Percentiles rank a stretch among this genome's conserved stretches.
phyloP scores from a whole-genome alignment of 768 basidiomycete genomes.

The Zangia roseola region DNA sequence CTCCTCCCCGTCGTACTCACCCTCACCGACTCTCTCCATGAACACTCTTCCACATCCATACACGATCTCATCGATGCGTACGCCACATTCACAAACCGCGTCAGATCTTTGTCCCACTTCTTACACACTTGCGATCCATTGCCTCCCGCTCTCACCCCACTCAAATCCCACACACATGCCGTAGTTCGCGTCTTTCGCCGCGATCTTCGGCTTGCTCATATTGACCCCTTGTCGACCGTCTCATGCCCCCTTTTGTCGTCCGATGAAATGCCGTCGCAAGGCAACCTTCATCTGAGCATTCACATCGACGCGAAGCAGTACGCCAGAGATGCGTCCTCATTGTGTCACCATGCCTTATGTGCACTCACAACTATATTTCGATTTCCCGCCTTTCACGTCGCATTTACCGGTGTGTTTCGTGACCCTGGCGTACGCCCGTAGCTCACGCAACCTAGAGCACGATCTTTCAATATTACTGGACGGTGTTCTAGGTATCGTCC shows the following conservation, averaged over 20 bases:
- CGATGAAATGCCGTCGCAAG: constrained; percentile 4
- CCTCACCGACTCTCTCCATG: constrained; percentile 45
- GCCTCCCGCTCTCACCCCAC: constrained; percentile 24
- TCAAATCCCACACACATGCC: constrained; percentile 33
- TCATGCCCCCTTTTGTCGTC: constrained; percentile 3
- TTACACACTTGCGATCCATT: constrained; percentile 1
- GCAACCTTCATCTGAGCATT: constrained; percentile 6
- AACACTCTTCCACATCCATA: constrained; percentile 37
- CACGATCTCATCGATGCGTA: constrained; percentile 68
- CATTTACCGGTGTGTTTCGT: constrained; percentile 49
- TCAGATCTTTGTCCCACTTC: constrained; percentile 28
- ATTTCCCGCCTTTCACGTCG: constrained; percentile 42
- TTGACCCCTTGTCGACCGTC: constrained; percentile 35
- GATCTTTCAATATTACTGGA: constrained; percentile 45
- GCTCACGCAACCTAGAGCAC: constrained; percentile 32
- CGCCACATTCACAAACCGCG: constrained; percentile 44
- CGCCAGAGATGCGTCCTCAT: constrained; percentile 39
- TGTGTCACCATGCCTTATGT: constrained; percentile 57
- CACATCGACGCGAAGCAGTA: constrained; percentile 39
- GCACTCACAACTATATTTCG: constrained; percentile 50
- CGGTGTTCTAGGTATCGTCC: constrained; percentile 44
- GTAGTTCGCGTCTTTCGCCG: constrained; percentile 47
- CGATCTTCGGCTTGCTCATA: constrained; percentile 47
- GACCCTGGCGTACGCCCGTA: not conserved
- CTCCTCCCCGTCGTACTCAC: constrained; percentile 47